A percentile compares a stretch with the other conserved stretches of the same genome.
These are phyloP conservation scores for Epichloe aotearoae DNA, from an alignment of 2,329 filamentous ascomycete species.

Conservation along the genomic window DNA sequence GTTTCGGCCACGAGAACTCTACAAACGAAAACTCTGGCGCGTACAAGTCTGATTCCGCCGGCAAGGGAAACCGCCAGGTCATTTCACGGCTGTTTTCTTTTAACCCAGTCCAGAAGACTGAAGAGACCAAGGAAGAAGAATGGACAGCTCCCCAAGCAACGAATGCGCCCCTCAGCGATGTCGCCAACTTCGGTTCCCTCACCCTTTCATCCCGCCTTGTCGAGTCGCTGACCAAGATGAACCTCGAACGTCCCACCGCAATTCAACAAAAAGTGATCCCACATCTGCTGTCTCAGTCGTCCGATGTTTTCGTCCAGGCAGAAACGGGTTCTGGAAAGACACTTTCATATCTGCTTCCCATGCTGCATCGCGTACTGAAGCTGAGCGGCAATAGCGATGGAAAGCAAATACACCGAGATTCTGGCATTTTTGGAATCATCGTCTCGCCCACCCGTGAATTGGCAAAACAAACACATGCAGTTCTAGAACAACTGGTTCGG, in stretches of 20 bases:
- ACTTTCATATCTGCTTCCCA: conserved; percentile 83
- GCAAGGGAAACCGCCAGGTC: conserved; percentile 37
- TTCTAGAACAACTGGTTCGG: conserved; percentile 73
- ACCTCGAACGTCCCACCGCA: conserved; percentile 79
- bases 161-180: conserved; percentile 78
- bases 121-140: conserved; percentile 36
- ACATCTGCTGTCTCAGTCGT: conserved; percentile 65
- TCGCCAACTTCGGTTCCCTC: conserved; percentile 75
- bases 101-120: conserved; percentile 63
- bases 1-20: conserved; percentile 6
- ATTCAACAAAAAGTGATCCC: conserved; percentile 87
- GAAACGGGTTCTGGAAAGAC: conserved; percentile 98
- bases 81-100: conserved; percentile 87
- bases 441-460: conserved; percentile 86
- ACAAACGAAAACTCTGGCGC: conserved; percentile 7
- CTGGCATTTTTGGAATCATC: conserved; percentile 87
- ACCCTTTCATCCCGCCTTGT: conserved; percentile 73
- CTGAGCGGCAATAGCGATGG: conserved; percentile 47
- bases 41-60: conserved; percentile 8
- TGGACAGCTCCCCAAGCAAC: conserved; percentile 57
- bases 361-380: conserved; percentile 76
- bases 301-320: conserved; percentile 90
- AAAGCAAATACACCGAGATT: conserved; percentile 61
- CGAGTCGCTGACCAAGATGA: conserved; percentile 73
- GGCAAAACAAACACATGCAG: conserved; percentile 82